These are phyloP conservation scores for Trichosporon inkin DNA, from an alignment of 1,284 basidiomycete genomes.

Conservation along the genomic window DNA sequence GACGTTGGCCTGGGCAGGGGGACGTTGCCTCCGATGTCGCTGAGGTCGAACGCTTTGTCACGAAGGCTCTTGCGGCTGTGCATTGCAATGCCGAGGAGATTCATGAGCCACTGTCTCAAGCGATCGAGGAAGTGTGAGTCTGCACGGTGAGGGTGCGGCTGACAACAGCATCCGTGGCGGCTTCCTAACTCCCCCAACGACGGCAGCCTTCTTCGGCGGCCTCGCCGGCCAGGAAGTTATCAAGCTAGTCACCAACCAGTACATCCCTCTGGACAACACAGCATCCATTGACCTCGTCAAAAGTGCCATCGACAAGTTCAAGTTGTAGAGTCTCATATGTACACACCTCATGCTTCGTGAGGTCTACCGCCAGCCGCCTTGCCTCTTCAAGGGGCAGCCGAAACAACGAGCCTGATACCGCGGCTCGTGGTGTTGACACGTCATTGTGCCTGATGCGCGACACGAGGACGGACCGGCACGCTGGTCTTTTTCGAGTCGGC, in stretches of 20 bases:
- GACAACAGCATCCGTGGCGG: constrained; percentile 63
- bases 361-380: no score
- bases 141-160: constrained; percentile 9
- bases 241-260: constrained; percentile 95
- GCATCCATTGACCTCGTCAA: constrained; percentile 79
- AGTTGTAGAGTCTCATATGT: constrained; percentile 29
- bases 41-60: constrained; percentile 33
- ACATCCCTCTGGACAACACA: constrained; percentile 82
- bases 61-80: constrained; percentile 24
- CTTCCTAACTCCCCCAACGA: constrained; percentile 82
- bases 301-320: constrained; percentile 44
- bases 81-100: constrained; percentile 50
- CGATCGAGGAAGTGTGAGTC: constrained; percentile 74
- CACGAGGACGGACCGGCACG: neutral
- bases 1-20: constrained; percentile 51
- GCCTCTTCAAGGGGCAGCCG: no score
- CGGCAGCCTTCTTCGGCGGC: constrained; percentile 87
- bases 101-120: constrained; percentile 61
- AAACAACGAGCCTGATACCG: neutral
- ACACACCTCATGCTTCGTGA: constrained; percentile 1
- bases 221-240: constrained; percentile 95
- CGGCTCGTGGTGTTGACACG: neutral
- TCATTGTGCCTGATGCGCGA: neutral
- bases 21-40: constrained; percentile 38
- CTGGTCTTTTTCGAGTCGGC: constrained; percentile 6